Percentiles rank a stretch among this genome's conserved stretches.
Evolutionary conservation across 352 stramenopile species (phyloP).

Genomic region (Pseudoperonospora humuli): DNA sequence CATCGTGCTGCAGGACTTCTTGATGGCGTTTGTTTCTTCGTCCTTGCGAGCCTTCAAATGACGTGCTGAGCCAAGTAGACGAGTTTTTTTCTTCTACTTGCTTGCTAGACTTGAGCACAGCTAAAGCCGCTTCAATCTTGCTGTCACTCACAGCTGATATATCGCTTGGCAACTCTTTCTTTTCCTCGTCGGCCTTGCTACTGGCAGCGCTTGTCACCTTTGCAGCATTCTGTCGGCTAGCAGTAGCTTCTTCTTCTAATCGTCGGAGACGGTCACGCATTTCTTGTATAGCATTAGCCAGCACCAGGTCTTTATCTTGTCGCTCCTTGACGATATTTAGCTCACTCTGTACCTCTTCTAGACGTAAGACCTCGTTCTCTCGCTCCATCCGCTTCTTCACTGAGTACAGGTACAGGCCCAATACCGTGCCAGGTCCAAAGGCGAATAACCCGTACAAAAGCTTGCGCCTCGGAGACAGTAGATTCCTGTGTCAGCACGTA

Average conservation of each 20-base stretch:
- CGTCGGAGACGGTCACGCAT: conserved; percentile 45
- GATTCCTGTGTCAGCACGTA: conserved; percentile 26
- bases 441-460: conserved; percentile 59
- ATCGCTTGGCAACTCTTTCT: background rate
- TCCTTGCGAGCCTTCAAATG: conserved; percentile 34
- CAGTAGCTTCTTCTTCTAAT: conserved; percentile 40
- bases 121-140: conserved; percentile 33
- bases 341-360: conserved; percentile 38
- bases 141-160: conserved; percentile 15
- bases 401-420: conserved; percentile 62
- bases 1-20: conserved; percentile 38
- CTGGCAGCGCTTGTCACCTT: conserved; percentile 6
- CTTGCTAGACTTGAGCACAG: conserved; percentile 14
- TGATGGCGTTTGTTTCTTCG: conserved; percentile 44
- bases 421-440: conserved; percentile 53
- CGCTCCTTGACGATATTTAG: conserved; percentile 29
- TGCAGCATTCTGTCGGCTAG: conserved; percentile 19
- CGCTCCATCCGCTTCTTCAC: conserved; percentile 63
- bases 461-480: conserved; percentile 59
- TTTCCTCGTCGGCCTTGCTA: background rate
- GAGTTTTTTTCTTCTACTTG: conserved; percentile 4
- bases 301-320: conserved; percentile 42
- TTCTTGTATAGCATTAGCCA: conserved; percentile 48
- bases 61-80: conserved; percentile 9
- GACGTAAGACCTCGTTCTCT: conserved; percentile 48